A percentile compares a stretch with the other conserved stretches of the same genome.
Conservation (phyloP, 192 early-diverging fungal genomes). For the Thamnidium elegans region DNA sequence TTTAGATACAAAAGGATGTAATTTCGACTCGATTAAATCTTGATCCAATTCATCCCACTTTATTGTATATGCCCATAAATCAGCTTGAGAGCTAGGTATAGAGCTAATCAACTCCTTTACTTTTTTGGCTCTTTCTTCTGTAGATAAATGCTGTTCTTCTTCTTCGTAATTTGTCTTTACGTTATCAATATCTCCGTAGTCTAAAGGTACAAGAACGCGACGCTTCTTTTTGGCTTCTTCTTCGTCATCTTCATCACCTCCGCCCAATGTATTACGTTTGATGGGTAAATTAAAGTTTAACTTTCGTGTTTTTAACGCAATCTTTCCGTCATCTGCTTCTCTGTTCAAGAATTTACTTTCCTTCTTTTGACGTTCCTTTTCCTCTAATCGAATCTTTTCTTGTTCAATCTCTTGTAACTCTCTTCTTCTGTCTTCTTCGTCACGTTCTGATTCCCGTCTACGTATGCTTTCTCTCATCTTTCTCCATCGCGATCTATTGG, state of each 20-base stretch:
- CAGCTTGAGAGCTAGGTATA: slow-evolving; percentile 69
- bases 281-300: slow-evolving; percentile 32
- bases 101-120: slow-evolving; percentile 63
- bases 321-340: slow-evolving; percentile 30
- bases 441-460: slow-evolving; percentile 66
- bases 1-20: slow-evolving; percentile 73
- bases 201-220: slow-evolving; percentile 47
- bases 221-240: slow-evolving; percentile 46
- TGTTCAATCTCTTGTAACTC: slow-evolving; percentile 32
- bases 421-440: slow-evolving; percentile 47
- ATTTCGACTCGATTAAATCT: slow-evolving; percentile 60
- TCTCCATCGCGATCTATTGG: slow-evolving; percentile 69
- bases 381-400: slow-evolving; percentile 34
- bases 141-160: slow-evolving; percentile 47
- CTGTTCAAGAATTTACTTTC: slow-evolving; percentile 4
- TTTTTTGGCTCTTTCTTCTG: slow-evolving; percentile 63
- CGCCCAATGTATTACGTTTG: slow-evolving; percentile 32
- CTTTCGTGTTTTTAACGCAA: slow-evolving; percentile 24
- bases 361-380: slow-evolving; percentile 22
- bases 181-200: slow-evolving; percentile 47
- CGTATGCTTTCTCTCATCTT: slow-evolving; percentile 54
- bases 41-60: slow-evolving; percentile 77
- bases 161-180: slow-evolving; percentile 17
- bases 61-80: slow-evolving; percentile 67
- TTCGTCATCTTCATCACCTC: slow-evolving; percentile 51